Base-by-base conservation (phyloP, 371 early-diverging fungal genomes). In the Entomophthora muscae region DNA sequence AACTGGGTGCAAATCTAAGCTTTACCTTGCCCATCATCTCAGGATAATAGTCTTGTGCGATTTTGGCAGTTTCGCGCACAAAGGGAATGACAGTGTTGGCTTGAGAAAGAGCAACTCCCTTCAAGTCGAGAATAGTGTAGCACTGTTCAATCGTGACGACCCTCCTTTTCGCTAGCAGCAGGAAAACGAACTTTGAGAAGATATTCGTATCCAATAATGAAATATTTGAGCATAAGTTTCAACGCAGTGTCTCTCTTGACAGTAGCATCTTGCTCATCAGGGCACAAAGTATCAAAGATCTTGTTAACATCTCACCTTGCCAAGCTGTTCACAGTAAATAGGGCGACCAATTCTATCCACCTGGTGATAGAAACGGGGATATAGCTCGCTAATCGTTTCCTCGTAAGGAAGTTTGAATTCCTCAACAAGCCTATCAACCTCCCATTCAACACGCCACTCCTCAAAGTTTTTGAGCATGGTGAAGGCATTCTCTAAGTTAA, bases 11-110 rank as follows among this genome's bases (percentile, higher is more conserved):
- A 61, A 28, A 61, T 10, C 52, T 2, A 22, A 23, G 10, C 17
- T 5, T 52, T 62, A 62, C 62, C 62, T 53, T 62, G n/a, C 86
- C 85, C 70, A 87, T 74, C 73, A 78, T 79, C 67, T 88, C 88
- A 2, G 88, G 88, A 71, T 88, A 88, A 75, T 88, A 84, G 72
- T 85, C 78, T 65, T 85, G 85, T 17, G 83, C 81, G 69, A 85
- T 83, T 52, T 73, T 67, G 21, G 83, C 77, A 12, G 83, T 78
- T 62, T 78, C 74, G 68, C 77, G 77, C 62, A 87, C 74, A 32
- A 85, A 70, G 63, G 73, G 71, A 63, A 72, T 68, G 53, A 83
- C 83, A 56, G 66, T 72, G 54, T 74, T 71, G 62, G 83, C 82
- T 62, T 79, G 78, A 42, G 72, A 72, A 31, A 87, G 63, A 21